phyloP scores from a whole-genome alignment of 176 grass and related monocot species.

The Bothriochloa decipiens region DNA sequence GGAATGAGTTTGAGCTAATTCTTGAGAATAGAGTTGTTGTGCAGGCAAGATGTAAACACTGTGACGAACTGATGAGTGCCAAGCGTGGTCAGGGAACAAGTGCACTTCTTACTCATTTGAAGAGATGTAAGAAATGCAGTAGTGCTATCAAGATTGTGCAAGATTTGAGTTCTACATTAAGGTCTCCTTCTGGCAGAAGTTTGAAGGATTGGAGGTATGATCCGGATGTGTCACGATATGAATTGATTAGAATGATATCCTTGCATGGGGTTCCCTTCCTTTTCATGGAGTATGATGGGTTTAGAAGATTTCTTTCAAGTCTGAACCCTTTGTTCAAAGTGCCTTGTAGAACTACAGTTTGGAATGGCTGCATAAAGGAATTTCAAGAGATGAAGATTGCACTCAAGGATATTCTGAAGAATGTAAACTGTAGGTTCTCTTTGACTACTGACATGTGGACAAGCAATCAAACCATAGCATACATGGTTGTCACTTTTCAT shows the following conservation, averaged over 20 bases:
- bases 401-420: not conserved
- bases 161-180: conserved; percentile 16
- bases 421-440: not conserved
- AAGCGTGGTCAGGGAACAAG: not conserved
- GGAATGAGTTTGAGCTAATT: not conserved
- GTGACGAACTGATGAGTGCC: not conserved
- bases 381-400: not conserved
- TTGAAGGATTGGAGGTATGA: conserved; percentile 2
- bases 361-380: not conserved
- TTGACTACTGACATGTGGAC: not conserved
- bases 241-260: not conserved
- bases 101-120: conserved; percentile 15
- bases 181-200: not conserved
- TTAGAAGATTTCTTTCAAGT: not conserved
- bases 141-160: not conserved
- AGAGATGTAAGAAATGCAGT: not conserved
- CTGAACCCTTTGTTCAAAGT: conserved; percentile 16
- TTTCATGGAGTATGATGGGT: not conserved
- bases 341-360: not conserved
- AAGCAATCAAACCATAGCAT: not conserved
- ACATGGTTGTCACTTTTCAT: not conserved
- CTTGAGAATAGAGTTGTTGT: not conserved
- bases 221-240: not conserved
- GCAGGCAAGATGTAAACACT: conserved; percentile 10
- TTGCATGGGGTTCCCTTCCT: not conserved